Conservation (phyloP, 2,329 filamentous ascomycete species). For the Claviceps arundinis region DNA sequence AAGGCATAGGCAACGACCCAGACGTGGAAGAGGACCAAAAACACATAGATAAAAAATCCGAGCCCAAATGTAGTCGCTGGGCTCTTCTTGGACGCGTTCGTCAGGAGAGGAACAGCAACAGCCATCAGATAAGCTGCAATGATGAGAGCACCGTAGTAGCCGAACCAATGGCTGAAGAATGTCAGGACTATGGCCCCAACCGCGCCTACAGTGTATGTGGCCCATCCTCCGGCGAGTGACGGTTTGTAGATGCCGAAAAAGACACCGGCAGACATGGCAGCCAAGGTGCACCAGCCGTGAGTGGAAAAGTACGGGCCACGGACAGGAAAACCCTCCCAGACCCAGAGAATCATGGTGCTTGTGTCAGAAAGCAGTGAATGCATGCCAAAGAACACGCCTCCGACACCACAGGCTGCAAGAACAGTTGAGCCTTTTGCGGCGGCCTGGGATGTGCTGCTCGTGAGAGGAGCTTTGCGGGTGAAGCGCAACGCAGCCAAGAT, state of each 20-base stretch:
- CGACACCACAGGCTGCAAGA: constrained; percentile 68
- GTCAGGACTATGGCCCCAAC: constrained; percentile 70
- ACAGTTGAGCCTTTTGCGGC: constrained; percentile 48
- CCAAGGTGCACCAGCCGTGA: constrained; percentile 78
- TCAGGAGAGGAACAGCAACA: constrained; percentile 60
- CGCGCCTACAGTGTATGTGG: constrained; percentile 63
- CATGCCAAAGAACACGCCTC: constrained; percentile 73
- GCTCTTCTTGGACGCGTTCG: constrained; percentile 60
- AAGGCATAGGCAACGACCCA: constrained; percentile 99
- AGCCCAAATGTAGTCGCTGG: constrained; percentile 74
- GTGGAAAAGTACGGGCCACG: constrained; percentile 76
- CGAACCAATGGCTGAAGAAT: constrained; percentile 66
- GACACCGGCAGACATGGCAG: constrained; percentile 75
- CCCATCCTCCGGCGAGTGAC: constrained; percentile 61
- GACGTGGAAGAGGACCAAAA: constrained; percentile 91
- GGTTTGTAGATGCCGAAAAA: constrained; percentile 64
- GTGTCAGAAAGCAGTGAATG: constrained; percentile 92
- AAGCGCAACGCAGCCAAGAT: constrained; percentile 64
- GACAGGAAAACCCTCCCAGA: constrained; percentile 91
- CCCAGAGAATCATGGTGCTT: constrained; percentile 98
- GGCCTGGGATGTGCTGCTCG: constrained; percentile 22
- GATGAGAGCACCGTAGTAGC: constrained; percentile 71
- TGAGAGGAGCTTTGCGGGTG: constrained; percentile 49
- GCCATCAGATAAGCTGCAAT: constrained; percentile 73
- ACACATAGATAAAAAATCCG: constrained; percentile 83